phyloP scores from a whole-genome alignment of 176 grass and related monocot genomes.

The Chloris gayana region DNA sequence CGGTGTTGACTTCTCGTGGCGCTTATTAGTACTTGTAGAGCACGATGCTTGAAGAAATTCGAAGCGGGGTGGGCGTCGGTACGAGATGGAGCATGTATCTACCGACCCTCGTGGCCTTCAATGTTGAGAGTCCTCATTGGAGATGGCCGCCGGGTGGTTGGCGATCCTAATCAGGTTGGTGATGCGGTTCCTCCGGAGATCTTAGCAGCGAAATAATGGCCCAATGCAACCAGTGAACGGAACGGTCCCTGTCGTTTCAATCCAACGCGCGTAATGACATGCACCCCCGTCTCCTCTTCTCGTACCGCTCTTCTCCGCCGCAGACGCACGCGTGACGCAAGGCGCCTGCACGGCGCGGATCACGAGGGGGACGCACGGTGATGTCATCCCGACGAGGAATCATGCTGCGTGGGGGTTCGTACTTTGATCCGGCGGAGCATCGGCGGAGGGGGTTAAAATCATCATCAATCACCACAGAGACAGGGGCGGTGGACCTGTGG shows the following conservation, averaged over 20 bases:
- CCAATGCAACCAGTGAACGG: too few species aligned
- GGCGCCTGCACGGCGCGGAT: background rate
- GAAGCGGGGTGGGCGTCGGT: background rate
- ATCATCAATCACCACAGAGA: too few species aligned
- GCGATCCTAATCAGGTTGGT: background rate
- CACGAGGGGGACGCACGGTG: background rate
- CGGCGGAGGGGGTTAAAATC: too few species aligned
- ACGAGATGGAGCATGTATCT: background rate
- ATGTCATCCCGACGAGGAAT: constrained; percentile 25
- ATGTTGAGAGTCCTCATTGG: background rate
- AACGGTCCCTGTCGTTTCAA: background rate
- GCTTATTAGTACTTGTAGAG: background rate
- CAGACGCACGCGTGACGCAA: constrained; percentile 36
- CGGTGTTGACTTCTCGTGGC: background rate
- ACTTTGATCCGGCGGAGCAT: too few species aligned
- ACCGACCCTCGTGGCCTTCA: background rate
- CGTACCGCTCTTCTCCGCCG: background rate
- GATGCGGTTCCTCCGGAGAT: too few species aligned
- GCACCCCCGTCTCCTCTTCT: background rate
- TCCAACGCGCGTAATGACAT: background rate
- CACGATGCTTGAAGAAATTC: background rate
- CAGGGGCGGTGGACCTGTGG: background rate
- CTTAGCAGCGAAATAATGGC: too few species aligned
- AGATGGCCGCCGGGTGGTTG: background rate
- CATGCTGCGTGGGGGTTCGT: too few species aligned